phyloP scores from a whole-genome alignment of 176 grass and related monocot genomes.

The maize (Zea mays) region Zm-B73-REFERENCE-NAM-5.0 NC_050100.1:68187001-68187500 shows the following conservation, averaged over 20 bases:
- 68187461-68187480: background rate
- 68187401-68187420: background rate
- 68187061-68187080: constrained; percentile 56
- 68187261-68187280: constrained; percentile 42
- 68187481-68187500: constrained; percentile 54
- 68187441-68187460: background rate
- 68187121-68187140: constrained; percentile 22
- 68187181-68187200: constrained; percentile 31
- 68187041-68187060: constrained; percentile 63
- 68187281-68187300: constrained; percentile 62
- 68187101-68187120: constrained; percentile 12
- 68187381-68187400: background rate
- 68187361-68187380: constrained; percentile 24
- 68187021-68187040: constrained; percentile 32
- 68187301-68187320: constrained; percentile 33
- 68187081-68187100: constrained; percentile 31
- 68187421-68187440: background rate
- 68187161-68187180: constrained; percentile 26
- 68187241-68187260: background rate
- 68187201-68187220: constrained; percentile 7
- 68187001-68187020: constrained; percentile 50
- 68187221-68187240: constrained; percentile 26
- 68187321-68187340: constrained; percentile 50
- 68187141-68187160: constrained; percentile 40
- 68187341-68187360: constrained; percentile 47